Base-by-base conservation (phyloP, 768 basidiomycete genomes). In the Tubosaeta sp. region DNA sequence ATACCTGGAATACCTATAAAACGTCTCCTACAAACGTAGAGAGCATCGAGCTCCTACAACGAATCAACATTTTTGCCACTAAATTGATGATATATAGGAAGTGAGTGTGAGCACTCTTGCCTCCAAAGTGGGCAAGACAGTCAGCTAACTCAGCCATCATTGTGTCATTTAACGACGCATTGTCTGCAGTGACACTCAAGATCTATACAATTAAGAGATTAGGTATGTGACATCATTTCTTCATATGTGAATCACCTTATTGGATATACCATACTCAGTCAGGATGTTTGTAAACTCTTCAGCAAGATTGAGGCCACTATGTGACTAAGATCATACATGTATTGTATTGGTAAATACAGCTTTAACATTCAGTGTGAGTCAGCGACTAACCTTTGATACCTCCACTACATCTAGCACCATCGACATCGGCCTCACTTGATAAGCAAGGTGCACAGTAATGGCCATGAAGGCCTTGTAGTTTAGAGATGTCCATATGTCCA, bases 381-480 rank as follows among this genome's bases (percentile, higher is more conserved):
- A n/a, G 36, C 3, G 36, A 38, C 6, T 6, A 8, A n/a, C 24
- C 40, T 25, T 41, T 14, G 40, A 25, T 16, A 71, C 66, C 44
- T 71, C 67, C 8, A 68, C 53, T 0, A 70, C 36, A 52, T 73
- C 71, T 2, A 73, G 43, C 1, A 65, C 29, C 13, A 71, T 40
- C 0, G 29, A 12, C 3, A 69, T 4, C 24, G 7, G 40, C 24
- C 9, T 24, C 6, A 11, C 40, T 13, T 25, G 6, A 1, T 41
- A 1, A 14, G 22, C 40, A 7, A 41, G 40, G 40, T 41, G 24
- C 40, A 41, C 40, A 16, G 40, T 41, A 14, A 41, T 24, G 7
- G 16, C 40, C 22, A 41, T 9, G 16, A 24, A 25, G 1, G 24
- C 40, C 5, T n/a, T 24, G 24, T 41, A 24, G 40, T 41, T 41